Evolutionary conservation across 2,329 filamentous ascomycete genomes (phyloP).

Genomic region (Alternaria gaisen): DNA sequence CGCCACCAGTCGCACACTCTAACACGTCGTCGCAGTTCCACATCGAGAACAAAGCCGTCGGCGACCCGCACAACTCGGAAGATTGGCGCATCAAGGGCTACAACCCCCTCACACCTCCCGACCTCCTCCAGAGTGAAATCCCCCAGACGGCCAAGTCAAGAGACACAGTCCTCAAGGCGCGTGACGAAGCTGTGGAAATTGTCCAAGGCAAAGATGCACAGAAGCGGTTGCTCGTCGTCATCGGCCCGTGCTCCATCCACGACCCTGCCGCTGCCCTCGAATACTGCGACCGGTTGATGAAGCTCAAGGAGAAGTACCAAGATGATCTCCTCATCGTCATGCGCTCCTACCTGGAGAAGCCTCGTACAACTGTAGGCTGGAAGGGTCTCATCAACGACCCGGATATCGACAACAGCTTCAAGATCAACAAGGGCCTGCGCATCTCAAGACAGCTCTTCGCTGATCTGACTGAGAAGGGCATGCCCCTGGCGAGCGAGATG

Average conservation of each 20-base stretch:
- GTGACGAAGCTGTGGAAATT: constrained; percentile 68
- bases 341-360: constrained; percentile 98
- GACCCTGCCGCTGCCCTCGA: constrained; percentile 89
- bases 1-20: constrained; percentile 15
- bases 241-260: constrained; percentile 97
- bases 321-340: constrained; percentile 94
- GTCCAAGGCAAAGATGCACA: constrained; percentile 67
- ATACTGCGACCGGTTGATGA: constrained; percentile 86
- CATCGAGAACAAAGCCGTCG: constrained; percentile 60
- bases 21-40: constrained; percentile 53
- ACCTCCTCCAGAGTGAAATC: constrained; percentile 95
- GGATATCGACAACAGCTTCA: constrained; percentile 97
- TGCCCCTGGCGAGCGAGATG: constrained; percentile 98
- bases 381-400: constrained; percentile 99
- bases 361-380: constrained; percentile 96
- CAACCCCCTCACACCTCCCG: constrained; percentile 91
- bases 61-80: constrained; percentile 59
- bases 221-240: constrained; percentile 75
- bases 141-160: constrained; percentile 61
- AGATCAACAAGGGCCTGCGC: constrained; percentile 97
- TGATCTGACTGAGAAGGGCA: constrained; percentile 87
- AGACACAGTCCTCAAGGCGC: constrained; percentile 66
- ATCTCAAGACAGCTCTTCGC: constrained; percentile 90
- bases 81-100: constrained; percentile 75
- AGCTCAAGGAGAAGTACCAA: constrained; percentile 86